Evolutionary conservation across 345 rosid species (phyloP), one percentile per base, ranked within the genome.

Genomic region (Rhizophora apiculata): DNA sequence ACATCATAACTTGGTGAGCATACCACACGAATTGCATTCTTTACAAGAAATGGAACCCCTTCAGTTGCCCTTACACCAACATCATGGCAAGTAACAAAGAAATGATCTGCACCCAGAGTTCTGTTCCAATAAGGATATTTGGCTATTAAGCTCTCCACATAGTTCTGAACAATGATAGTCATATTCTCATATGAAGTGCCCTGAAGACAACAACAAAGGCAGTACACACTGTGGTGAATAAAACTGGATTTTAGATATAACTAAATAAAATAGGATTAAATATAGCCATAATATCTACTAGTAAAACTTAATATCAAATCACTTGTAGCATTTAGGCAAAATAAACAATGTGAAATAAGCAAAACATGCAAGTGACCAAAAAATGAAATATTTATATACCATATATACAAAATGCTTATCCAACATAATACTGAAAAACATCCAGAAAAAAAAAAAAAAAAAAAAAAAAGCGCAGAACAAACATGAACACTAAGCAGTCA

Each of bases 1-100:
- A 90, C 98, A 81, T 95, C 93, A 73, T 95, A 95, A 74, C 98
- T 92, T 0, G 99, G 99, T 6, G 99, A 95, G 79, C 99, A 95
- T 6, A 95, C 98, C 36, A 85, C 96, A 51, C 99, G 85, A 79
- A 95, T 89, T 0, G 98, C 86, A 78, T 95, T 95, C 86, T 95
- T 95, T 61, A 95, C 78, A 19, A 95, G 86, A 68, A 86, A 77
- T 0, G 94, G 84, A 69, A 88, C 83, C 21, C 91, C 99, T 37
- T 92, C 97, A 8, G 94, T 90, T 21, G 99, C 97, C 75, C 96
- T 89, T 53, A 89, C 97, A 64, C 98, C 99, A 39, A 92, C 96
- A 74, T 92, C 97, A 68, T 95, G 98, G 73, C 99, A 95, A 10
- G 98, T 95, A 29, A 92, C 97, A 65, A 95, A 95, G 80, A 95